These are phyloP conservation scores for Nyssa sinensis DNA, from an alignment of 148 eudicot genomes.

Conservation along the genomic window DNA sequence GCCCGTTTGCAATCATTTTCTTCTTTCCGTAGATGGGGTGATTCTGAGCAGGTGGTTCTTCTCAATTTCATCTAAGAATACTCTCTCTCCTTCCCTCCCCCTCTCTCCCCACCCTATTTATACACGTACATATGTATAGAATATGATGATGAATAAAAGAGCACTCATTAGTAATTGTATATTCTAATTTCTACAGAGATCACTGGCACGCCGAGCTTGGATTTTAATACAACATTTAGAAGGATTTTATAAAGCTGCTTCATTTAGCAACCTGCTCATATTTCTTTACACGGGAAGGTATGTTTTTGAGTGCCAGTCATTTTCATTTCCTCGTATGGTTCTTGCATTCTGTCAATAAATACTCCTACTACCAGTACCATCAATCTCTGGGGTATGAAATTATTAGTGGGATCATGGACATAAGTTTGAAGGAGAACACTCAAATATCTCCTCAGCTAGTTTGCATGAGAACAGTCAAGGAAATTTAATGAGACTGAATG, in stretches of 20 bases:
- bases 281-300: constrained; percentile 93
- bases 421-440: neutral
- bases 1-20: constrained; percentile 89
- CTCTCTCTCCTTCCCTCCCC: neutral
- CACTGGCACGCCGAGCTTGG: constrained; percentile 83
- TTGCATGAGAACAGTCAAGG: neutral
- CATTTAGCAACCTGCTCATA: constrained; percentile 80
- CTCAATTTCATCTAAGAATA: neutral
- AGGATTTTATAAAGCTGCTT: constrained; percentile 90
- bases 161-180: neutral
- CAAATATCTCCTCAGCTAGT: neutral
- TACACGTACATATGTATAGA: too few relatives aligned
- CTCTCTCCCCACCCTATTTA: too few relatives aligned
- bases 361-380: too few relatives aligned
- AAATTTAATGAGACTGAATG: neutral
- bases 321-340: neutral
- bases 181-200: constrained; percentile 62
- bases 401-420: neutral
- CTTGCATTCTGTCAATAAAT: constrained; percentile 1
- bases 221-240: constrained; percentile 77
- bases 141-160: neutral
- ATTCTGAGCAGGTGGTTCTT: constrained; percentile 76
- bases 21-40: constrained; percentile 95
- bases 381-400: neutral
- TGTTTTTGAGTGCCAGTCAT: constrained; percentile 13